Base-by-base conservation (phyloP, 305 asterid genomes). In the Fraxinus latifolia region DNA sequence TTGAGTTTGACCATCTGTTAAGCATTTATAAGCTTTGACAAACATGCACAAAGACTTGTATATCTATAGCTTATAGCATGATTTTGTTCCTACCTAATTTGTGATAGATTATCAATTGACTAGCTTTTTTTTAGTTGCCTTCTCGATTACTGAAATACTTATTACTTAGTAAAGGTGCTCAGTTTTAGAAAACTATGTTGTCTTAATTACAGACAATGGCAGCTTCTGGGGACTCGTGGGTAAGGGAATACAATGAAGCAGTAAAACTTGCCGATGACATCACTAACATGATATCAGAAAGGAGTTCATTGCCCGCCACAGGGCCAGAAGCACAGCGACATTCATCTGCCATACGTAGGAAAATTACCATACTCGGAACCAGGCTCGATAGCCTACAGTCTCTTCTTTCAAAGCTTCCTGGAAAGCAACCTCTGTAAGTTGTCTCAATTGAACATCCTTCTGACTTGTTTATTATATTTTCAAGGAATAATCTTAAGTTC, bases 231-330 rank as follows among this genome's bases (percentile, higher is more conserved):
- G 99, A 96, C 77, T 78, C 94, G 1, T 96, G 99, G 99, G 95
- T 92, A 50, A 92, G 91, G 93, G 99, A 96, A 88, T 96, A 94
- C 86, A 94, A 93, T 78, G 99, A 94, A 88, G 97, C 98, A 50
- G 92, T 89, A 78, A 90, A 83, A 87, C 96, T 96, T 83, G 93
- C 97, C 5, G 98, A 96, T 42, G 98, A 94, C 83, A 92, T 96
- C 83, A 93, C 84, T 75, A 85, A 72, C 87, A 96, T 96, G 99
- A 94, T 96, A 82, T 92, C 97, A 32, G 98, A 93, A 87, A 91
- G 94, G 87, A 91, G 86, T 83, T 90, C 96, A 0, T 37, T 91
- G 84, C 93, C 96, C 1, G 80, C 89, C 15, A 84, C 94, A 53
- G 98, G 97, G 50, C 90, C 96, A 55, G 99, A 92, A 81, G 92